A percentile compares a stretch with the other conserved stretches of the same genome.
These are phyloP conservation scores for Acacia confusa DNA, from an alignment of 306 rosid species.

Conservation along the genomic window DNA sequence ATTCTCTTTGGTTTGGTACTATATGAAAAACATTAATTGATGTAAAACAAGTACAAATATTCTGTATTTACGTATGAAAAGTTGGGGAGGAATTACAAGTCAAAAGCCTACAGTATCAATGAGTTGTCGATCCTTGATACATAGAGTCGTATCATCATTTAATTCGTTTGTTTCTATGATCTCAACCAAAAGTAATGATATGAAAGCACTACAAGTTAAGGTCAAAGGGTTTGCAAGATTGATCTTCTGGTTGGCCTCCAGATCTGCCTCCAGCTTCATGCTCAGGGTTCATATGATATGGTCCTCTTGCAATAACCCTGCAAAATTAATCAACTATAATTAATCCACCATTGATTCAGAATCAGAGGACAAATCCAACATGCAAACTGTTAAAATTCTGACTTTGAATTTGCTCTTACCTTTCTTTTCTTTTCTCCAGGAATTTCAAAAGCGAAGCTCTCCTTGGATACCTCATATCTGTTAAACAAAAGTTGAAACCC, in stretches of 20 bases:
- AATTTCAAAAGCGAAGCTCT: constrained; percentile 65
- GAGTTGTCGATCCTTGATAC: neutral
- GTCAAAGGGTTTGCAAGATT: constrained; percentile 40
- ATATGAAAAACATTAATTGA: neutral
- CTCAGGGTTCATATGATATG: constrained; percentile 49
- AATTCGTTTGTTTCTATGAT: neutral
- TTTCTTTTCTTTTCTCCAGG: constrained; percentile 70
- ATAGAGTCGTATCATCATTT: neutral
- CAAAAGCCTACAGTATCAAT: neutral
- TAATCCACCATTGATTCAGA: neutral
- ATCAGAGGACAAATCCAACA: neutral
- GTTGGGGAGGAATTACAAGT: neutral
- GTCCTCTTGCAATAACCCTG: constrained; percentile 54
- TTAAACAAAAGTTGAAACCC: neutral
- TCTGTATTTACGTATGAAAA: neutral
- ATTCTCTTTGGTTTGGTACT: neutral
- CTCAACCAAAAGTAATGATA: neutral
- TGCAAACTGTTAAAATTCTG: neutral
- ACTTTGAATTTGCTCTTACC: constrained; percentile 34
- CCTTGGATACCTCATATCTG: constrained; percentile 58
- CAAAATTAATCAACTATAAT: neutral
- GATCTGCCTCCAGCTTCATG: constrained; percentile 17
- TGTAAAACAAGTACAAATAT: neutral
- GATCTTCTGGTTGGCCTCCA: constrained; percentile 22
- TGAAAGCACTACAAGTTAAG: constrained; percentile 36